Percentiles rank a stretch among this genome's conserved stretches.
Evolutionary conservation across 2,329 filamentous ascomycete species (phyloP).

Genomic region (Calonectria honghensis): DNA sequence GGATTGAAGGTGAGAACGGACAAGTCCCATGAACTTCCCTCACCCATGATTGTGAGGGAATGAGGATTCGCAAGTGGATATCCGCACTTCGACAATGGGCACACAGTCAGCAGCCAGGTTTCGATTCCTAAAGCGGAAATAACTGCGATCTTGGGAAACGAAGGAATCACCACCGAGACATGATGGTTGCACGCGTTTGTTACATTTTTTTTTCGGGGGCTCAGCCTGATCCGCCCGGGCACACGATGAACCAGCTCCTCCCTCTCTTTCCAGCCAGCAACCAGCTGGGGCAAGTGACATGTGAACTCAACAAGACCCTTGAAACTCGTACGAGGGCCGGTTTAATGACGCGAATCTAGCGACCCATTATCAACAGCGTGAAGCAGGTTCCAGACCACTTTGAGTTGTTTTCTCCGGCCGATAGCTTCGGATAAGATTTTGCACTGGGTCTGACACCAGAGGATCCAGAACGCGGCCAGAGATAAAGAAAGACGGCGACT

Average conservation of each 20-base stretch:
- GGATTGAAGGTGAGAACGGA: not conserved
- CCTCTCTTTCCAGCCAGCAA: not conserved
- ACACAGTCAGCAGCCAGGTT: not conserved
- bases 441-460: not conserved
- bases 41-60: not conserved
- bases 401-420: slow-evolving; percentile 15
- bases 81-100: not conserved
- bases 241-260: not conserved
- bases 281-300: not conserved
- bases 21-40: not conserved
- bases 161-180: not conserved
- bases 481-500: not conserved
- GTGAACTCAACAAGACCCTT: not conserved
- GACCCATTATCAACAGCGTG: not conserved
- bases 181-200: not conserved
- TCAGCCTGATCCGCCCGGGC: not conserved
- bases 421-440: not conserved
- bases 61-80: not conserved
- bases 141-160: not conserved
- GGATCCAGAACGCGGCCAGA: not conserved
- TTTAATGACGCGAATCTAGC: not conserved
- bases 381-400: not conserved
- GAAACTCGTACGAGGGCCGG: slow-evolving; percentile 4
- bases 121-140: not conserved
- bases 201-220: not conserved